Evolutionary conservation across 208 protist species (phyloP), one percentile per base, ranked within the genome.

Genomic region (Crithidia mellificae): DNA sequence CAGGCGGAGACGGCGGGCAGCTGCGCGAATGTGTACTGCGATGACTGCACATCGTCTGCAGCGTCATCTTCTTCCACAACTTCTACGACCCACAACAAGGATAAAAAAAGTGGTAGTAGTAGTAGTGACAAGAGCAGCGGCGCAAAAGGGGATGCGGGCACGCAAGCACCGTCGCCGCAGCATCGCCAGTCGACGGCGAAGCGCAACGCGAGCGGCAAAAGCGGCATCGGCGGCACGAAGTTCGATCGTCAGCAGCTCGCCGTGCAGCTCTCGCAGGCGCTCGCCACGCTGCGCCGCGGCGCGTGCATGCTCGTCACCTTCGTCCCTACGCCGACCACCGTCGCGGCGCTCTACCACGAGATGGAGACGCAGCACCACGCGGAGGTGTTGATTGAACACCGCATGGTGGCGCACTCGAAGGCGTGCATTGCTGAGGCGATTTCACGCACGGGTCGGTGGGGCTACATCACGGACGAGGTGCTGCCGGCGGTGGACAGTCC

Each of bases 401-500:
- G 50, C 20, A 58, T 72, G 22, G 67, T 88, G 30, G 41, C 36
- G 9, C 53, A 84, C 29, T 76, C 82, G 2, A 83, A 84, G 76
- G 63, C 73, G 7, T 80, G 68, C 49, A 77, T 90, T 17, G 79
- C 79, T 14, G 76, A 83, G 63, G 84, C 84, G 0, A 90, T 90
- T 51, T 59, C 81, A n/a, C 73, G 67, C 15, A 84, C 72, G 1
- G 70, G 73, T 11, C 75, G 87, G 15, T 88, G 84, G 74, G 84
- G 87, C 46, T 80, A 77, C 49, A 74, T 93, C 34, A 87, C 74
- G 22, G 87, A 88, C 34, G 84, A 93, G 64, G 77, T 93, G 54
- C 72, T 90, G 54, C 87, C 87, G 0, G 72, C 84, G 4, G 81
- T 83, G 58, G 87, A 92, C 64, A 68, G 66, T 25, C 65, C 74